phyloP scores from a whole-genome alignment of 2,329 filamentous ascomycete genomes.

The Dactylonectria macrodidyma region DNA sequence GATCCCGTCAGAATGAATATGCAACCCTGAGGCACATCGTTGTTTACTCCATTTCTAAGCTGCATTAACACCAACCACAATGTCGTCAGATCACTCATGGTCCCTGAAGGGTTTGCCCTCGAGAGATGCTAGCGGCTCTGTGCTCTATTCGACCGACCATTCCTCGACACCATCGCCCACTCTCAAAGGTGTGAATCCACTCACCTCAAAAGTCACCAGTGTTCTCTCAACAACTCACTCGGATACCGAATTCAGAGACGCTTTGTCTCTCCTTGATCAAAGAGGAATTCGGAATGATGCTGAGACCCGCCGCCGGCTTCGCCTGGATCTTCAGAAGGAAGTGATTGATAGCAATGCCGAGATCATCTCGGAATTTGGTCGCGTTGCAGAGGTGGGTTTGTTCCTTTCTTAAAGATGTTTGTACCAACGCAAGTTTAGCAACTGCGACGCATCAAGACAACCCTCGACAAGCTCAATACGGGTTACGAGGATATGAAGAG shows the following conservation, averaged over 20 bases:
- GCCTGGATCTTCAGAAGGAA: constrained; percentile 89
- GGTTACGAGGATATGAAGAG: constrained; percentile 86
- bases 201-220: constrained; percentile 85
- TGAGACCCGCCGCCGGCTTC: constrained; percentile 83
- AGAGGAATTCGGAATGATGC: constrained; percentile 80
- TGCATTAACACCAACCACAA: constrained; percentile 28
- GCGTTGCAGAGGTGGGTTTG: constrained; percentile 83
- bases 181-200: constrained; percentile 70
- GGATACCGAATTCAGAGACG: constrained; percentile 91
- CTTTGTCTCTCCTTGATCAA: constrained; percentile 82
- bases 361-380: constrained; percentile 89
- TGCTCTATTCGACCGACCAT: constrained; percentile 83
- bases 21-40: constrained; percentile 2
- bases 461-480: constrained; percentile 83
- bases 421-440: constrained; percentile 70
- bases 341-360: constrained; percentile 94
- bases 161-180: constrained; percentile 83
- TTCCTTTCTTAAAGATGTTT: constrained; percentile 2
- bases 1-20: constrained; percentile 28
- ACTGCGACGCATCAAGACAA: constrained; percentile 85
- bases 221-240: constrained; percentile 94
- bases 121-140: constrained; percentile 45
- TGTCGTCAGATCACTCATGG: constrained; percentile 40
- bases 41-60: constrained; percentile 12
- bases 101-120: constrained; percentile 41